Evolutionary conservation across 176 grass and related monocot species (phyloP), one percentile per base, ranked within the genome.

Genomic region (Carex scoparia): DNA sequence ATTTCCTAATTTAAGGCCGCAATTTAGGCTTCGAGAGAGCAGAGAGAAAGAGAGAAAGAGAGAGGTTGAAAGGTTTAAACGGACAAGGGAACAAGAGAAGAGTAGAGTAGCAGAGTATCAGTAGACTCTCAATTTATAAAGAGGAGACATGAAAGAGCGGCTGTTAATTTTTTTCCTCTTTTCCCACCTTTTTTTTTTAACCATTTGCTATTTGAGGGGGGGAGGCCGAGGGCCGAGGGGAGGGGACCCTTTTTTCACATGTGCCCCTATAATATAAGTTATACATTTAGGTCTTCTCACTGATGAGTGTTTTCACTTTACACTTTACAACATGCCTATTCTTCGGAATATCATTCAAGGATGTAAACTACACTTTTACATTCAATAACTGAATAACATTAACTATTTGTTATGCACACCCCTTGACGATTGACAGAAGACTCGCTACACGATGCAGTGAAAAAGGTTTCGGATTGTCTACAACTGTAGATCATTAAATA

Each of bases 11-110:
- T 78, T 78, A 57, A 57, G 74, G 74, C 87, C 27, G 40, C n/a
- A 81, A 69, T 90, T 89, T 87, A 87, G 88, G 88, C 93, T 92
- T 87, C 79, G 87, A 91, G 90, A 63, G 55, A 83, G 51, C 27
- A 80, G 77, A 80, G 77, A 80, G 13, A 80, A 16, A 81, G 77
- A 37, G 27, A 80, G 77, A 80, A 28, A 80, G 33, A 81, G 77
- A 37, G 27, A 60, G 51, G 23, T 23, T 23, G 23, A 23, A 23
- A 79, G 18, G 1, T 3, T 1, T 7, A 66, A 2, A 83, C 13
- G 7, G 19, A 63, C 54, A 61, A 54, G 61, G 38, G 28, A 44
- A 7, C 18, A 27, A 65, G 11, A 16, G 8, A 35, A 15, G 46
- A 62, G n/a, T 27, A 73, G 27, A 30, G 73, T 77, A 31, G 73